phyloP scores from a whole-genome alignment of 2,329 filamentous ascomycete species.

The Passalora sequoiae region DNA sequence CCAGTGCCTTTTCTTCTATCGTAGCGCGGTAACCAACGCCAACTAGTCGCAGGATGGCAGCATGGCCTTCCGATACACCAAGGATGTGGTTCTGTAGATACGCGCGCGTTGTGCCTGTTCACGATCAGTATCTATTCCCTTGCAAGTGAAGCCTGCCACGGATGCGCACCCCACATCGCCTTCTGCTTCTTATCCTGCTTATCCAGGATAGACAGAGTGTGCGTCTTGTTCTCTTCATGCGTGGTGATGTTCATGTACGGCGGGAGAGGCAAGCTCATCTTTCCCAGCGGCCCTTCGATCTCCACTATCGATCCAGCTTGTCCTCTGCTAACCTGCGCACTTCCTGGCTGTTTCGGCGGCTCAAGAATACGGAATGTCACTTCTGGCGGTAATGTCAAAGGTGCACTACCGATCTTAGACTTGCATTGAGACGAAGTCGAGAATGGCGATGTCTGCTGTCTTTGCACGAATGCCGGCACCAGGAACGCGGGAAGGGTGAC shows the following conservation, averaged over 20 bases:
- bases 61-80: slow-evolving; percentile 94
- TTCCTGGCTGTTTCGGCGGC: slow-evolving; percentile 51
- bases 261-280: slow-evolving; percentile 72
- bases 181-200: slow-evolving; percentile 66
- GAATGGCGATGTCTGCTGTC: slow-evolving; percentile 52
- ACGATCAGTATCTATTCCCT: no score
- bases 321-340: slow-evolving; percentile 55
- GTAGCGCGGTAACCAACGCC: slow-evolving; percentile 93
- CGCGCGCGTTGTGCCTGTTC: slow-evolving; percentile 80
- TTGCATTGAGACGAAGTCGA: slow-evolving; percentile 61
- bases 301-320: slow-evolving; percentile 64
- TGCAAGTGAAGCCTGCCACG: no score
- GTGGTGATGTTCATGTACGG: slow-evolving; percentile 68
- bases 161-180: slow-evolving; percentile 87
- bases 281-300: slow-evolving; percentile 75
- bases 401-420: slow-evolving; percentile 81
- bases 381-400: slow-evolving; percentile 74
- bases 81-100: slow-evolving; percentile 87
- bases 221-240: slow-evolving; percentile 61
- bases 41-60: slow-evolving; percentile 83
- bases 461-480: slow-evolving; percentile 60
- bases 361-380: slow-evolving; percentile 68
- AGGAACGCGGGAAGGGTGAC: slow-evolving; percentile 61
- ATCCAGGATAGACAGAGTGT: slow-evolving; percentile 66
- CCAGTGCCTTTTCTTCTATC: slow-evolving; percentile 62